phyloP scores from a whole-genome alignment of 192 early-diverging fungal species.

The Rhizophagus prolifer region DNA sequence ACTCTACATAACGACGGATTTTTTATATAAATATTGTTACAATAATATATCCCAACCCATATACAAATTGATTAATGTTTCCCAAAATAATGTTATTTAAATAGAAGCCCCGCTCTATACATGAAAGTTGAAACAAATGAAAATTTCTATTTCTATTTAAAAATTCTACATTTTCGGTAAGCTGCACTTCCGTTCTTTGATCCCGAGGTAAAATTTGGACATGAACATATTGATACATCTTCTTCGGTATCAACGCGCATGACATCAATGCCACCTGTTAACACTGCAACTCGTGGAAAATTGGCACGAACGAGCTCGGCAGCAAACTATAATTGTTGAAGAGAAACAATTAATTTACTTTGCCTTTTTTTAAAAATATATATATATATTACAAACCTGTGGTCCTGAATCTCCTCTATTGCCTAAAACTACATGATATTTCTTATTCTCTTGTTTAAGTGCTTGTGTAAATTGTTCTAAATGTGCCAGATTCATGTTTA shows the following conservation, averaged over 20 bases:
- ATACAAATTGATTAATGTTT: too few relatives aligned
- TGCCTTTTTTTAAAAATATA: neutral
- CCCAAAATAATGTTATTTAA: too few relatives aligned
- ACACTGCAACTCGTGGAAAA: conserved; percentile 46
- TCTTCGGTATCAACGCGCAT: conserved; percentile 30
- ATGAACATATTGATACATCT: conserved; percentile 34
- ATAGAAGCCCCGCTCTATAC: too few relatives aligned
- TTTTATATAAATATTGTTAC: too few relatives aligned
- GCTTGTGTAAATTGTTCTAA: conserved; percentile 42
- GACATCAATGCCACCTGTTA: conserved; percentile 56
- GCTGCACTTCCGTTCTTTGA: conserved; percentile 27
- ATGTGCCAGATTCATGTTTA: conserved; percentile 49
- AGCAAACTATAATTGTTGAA: conserved; percentile 42
- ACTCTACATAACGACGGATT: too few relatives aligned
- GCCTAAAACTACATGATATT: conserved; percentile 53
- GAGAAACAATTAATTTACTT: neutral
- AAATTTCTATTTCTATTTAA: neutral
- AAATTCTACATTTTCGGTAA: conserved; percentile 9
- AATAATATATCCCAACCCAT: too few relatives aligned
- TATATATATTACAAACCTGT: conserved; percentile 39
- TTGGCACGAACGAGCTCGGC: conserved; percentile 41
- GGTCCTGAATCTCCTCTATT: conserved; percentile 46
- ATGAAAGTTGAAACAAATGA: too few relatives aligned
- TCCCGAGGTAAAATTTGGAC: conserved; percentile 36
- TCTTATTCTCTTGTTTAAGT: conserved; percentile 50